Evolutionary conservation across 1,284 basidiomycete genomes (phyloP).

Genomic region (Ceratobasidium sp.): DNA sequence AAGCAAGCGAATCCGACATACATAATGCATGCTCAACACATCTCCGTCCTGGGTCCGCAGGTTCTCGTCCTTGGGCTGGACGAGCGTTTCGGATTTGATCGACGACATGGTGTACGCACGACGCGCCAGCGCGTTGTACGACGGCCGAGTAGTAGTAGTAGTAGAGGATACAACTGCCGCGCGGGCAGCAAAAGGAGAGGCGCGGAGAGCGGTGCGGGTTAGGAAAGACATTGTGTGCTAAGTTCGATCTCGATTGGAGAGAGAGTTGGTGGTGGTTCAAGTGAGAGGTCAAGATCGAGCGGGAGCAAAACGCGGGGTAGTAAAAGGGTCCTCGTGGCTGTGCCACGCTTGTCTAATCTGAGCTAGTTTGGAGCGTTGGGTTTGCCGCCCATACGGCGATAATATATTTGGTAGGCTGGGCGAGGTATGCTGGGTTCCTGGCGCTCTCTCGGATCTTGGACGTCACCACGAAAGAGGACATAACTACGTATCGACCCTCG

Average conservation of each 20-base stretch:
- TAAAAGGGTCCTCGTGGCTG: slow-evolving; percentile 35
- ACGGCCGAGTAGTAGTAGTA: too few species aligned
- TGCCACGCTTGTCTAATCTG: slow-evolving; percentile 11
- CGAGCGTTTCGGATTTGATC: slow-evolving; percentile 41
- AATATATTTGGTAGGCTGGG: too few species aligned
- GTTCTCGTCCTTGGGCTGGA: slow-evolving; percentile 4
- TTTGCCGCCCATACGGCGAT: too few species aligned
- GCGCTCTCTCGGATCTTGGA: too few species aligned
- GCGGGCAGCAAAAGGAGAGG: slow-evolving; percentile 22
- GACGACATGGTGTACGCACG: slow-evolving; percentile 33
- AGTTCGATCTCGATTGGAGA: neutral
- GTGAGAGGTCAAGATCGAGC: slow-evolving; percentile 6
- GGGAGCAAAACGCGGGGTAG: slow-evolving; percentile 33
- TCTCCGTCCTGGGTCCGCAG: slow-evolving; percentile 29
- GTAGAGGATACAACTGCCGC: neutral
- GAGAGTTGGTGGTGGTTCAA: neutral
- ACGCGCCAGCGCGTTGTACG: slow-evolving; percentile 20
- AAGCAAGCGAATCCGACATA: neutral
- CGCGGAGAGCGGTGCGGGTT: slow-evolving; percentile 38
- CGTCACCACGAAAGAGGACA: too few species aligned
- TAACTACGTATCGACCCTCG: too few species aligned
- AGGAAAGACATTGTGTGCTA: slow-evolving; percentile 17
- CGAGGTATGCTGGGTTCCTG: too few species aligned
- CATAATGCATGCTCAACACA: slow-evolving; percentile 40
- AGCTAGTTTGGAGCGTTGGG: neutral